Percentiles rank a stretch among this genome's conserved stretches.
Evolutionary conservation across 805 yeast species (phyloP).

Genomic region (Ogataea methanolica): DNA sequence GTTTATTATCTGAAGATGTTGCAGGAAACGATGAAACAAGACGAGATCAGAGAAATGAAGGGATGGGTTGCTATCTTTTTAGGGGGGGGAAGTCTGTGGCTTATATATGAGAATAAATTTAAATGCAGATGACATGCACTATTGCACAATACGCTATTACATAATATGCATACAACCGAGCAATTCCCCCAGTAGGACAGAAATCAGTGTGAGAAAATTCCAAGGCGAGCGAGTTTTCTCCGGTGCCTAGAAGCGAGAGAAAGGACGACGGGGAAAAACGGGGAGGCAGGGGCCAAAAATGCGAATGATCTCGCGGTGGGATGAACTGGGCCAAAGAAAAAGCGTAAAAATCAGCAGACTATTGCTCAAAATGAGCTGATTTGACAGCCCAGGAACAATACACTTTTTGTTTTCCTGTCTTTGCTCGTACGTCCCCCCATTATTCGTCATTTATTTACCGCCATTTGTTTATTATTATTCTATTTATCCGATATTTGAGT

Average conservation of each 20-base stretch:
- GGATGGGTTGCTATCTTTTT: background rate
- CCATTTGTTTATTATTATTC: background rate
- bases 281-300: background rate
- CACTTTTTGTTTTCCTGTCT: background rate
- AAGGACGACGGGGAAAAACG: too few species aligned
- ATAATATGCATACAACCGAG: too few species aligned
- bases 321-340: too few species aligned
- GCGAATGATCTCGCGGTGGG: too few species aligned
- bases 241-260: too few species aligned
- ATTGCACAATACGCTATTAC: too few species aligned
- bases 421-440: background rate
- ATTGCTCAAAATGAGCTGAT: slow-evolving; percentile 2
- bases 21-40: background rate
- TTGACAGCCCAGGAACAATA: background rate
- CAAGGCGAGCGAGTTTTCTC: too few species aligned
- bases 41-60: background rate
- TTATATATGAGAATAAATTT: too few species aligned
- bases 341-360: slow-evolving; percentile 5
- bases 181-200: too few species aligned
- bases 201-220: too few species aligned
- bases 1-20: background rate
- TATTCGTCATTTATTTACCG: background rate
- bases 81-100: background rate
- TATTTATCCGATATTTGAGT: too few species aligned
- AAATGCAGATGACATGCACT: too few species aligned